Conservation (phyloP, 371 early-diverging fungal species). For the Umbelopsis sp. region DNA sequence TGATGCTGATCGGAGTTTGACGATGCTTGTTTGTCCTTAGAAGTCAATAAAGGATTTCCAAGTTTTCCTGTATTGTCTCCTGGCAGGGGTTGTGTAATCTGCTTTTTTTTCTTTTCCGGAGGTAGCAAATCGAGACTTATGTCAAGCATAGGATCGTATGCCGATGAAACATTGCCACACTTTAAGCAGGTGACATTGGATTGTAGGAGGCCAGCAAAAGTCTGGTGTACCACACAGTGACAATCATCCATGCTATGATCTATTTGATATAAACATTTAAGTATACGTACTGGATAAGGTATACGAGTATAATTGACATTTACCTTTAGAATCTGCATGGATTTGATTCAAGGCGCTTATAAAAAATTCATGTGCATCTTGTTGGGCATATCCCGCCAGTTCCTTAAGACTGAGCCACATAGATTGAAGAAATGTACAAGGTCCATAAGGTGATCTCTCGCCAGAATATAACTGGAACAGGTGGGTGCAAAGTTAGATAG, state of each 20-base stretch:
- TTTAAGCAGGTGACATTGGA: conserved; percentile 86
- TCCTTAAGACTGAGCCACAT: conserved; percentile 90
- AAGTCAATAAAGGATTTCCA: not conserved
- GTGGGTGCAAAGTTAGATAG: not conserved
- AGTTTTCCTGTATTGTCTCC: conserved; percentile 21
- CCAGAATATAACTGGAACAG: conserved; percentile 68
- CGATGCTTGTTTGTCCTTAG: not conserved
- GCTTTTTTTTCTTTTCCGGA: conserved; percentile 44
- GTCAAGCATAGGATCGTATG: conserved; percentile 90
- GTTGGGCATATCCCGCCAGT: conserved; percentile 92
- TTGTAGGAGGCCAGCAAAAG: conserved; percentile 89
- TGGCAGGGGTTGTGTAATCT: conserved; percentile 21
- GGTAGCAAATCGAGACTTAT: conserved; percentile 83
- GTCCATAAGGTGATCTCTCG: conserved; percentile 76
- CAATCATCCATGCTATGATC: conserved; percentile 57
- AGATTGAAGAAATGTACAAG: conserved; percentile 79
- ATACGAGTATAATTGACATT: not conserved
- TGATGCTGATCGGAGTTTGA: not conserved
- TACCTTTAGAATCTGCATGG: conserved; percentile 67
- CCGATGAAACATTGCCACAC: conserved; percentile 81
- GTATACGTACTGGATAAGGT: not conserved
- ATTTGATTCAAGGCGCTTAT: conserved; percentile 87
- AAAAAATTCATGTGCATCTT: conserved; percentile 97
- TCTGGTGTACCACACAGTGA: conserved; percentile 87
- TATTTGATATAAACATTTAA: conserved; percentile 5